Evolutionary conservation across 805 yeast species (phyloP).

Genomic region (Nakazawaea anatomiae): DNA sequence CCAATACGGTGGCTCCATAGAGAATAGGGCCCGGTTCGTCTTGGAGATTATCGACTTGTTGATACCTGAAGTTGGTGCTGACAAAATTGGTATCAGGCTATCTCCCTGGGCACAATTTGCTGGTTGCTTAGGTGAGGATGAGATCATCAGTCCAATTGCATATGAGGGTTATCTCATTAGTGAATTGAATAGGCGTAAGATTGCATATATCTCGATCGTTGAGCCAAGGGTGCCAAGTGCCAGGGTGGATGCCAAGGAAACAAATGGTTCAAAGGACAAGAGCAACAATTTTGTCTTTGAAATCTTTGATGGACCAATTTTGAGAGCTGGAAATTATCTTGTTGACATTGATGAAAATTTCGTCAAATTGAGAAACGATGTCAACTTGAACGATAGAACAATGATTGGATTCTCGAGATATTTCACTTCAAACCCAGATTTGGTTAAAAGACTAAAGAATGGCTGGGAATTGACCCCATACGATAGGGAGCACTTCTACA

Average conservation of each 20-base stretch:
- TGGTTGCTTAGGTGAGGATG: slow-evolving; percentile 30
- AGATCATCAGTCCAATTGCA: slow-evolving; percentile 29
- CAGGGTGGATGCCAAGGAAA: slow-evolving; percentile 7
- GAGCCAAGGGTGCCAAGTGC: slow-evolving; percentile 26
- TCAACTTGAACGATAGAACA: slow-evolving; percentile 28
- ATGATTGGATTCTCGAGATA: slow-evolving; percentile 31
- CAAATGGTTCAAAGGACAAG: neutral
- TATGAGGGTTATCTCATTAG: slow-evolving; percentile 31
- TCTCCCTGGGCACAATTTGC: slow-evolving; percentile 42
- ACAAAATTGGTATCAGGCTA: slow-evolving; percentile 40
- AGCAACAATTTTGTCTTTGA: slow-evolving; percentile 31
- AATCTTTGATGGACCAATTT: slow-evolving; percentile 39
- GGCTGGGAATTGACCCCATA: slow-evolving; percentile 30
- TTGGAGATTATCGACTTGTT: slow-evolving; percentile 47
- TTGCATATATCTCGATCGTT: slow-evolving; percentile 30
- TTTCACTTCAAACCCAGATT: slow-evolving; percentile 34
- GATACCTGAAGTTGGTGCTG: slow-evolving; percentile 45
- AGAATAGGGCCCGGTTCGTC: slow-evolving; percentile 32
- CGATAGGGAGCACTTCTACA: slow-evolving; percentile 42
- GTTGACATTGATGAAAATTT: slow-evolving; percentile 1
- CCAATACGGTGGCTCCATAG: slow-evolving; percentile 38
- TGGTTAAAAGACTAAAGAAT: slow-evolving; percentile 25
- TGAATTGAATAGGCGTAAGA: slow-evolving; percentile 25
- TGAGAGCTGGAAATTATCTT: slow-evolving; percentile 32
- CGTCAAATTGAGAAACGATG: slow-evolving; percentile 15